Base-by-base conservation (phyloP, 2,329 filamentous ascomycete genomes). In the Sporothrix humicola region DNA sequence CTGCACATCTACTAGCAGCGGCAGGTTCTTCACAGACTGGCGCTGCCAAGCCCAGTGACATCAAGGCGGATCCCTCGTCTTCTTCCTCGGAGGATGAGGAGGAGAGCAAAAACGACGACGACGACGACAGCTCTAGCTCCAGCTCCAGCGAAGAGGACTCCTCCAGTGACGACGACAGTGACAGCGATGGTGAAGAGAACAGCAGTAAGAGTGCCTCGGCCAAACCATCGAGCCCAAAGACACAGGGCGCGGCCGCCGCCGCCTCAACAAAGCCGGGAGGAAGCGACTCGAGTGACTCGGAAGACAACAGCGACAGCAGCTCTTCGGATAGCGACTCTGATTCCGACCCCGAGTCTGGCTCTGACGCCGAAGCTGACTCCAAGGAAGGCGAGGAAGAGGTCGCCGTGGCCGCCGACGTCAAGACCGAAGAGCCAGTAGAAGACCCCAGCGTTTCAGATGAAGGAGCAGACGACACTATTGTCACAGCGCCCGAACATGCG, bases 81-180 rank as follows among this genome's bases (percentile, higher is more conserved):
- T 56, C 52, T 12, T 56, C 52, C 52, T 56, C 52, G 54, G 54
- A 58, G 23, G 54, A 17, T 23, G 23, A 56, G 13, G 13, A 13
- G 48, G 12, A 13, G 37, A 61, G 31, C 23, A 50, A 56, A 17
- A 23, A 37, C 17, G 69, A 73, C 48, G 50, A 52, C 42, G 56
- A 58, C n/a, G n/a, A n/a, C 23, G 68, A 73, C 37, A 58, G 68
- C n/a, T 9, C n/a, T 12, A 44, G 12, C 69, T 52, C 59, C 31
- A 42, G 31, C 7, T 46, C 31, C 13, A 37, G 56, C 23, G 10
- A 37, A 10, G 23, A 31, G 17, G 46, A 54, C 12, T 56, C 52
- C 12, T 8, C 52, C 54, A 68, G 50, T 7, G 26, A 9, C 70
- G 17, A n/a, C 20, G 26, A 46, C 31, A 68, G 52, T 48, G 66